phyloP scores from a whole-genome alignment of 2,329 filamentous ascomycete genomes.

The Onygenales sp. region DNA sequence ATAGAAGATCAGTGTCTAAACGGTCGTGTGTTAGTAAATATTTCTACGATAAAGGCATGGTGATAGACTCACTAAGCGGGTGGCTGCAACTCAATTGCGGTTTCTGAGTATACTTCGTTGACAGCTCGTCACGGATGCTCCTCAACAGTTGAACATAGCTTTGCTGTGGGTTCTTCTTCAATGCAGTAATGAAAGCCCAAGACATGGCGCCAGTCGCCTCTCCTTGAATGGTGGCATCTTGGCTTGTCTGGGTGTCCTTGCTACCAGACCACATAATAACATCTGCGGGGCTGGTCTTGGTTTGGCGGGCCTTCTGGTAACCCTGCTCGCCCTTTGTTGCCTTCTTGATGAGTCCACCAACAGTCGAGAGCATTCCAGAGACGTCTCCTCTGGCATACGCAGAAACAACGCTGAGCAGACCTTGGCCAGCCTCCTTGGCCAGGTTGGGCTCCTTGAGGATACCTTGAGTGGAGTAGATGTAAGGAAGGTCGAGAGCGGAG shows the following conservation, averaged over 20 bases:
- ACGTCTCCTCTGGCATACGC: constrained; percentile 79
- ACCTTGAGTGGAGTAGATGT: constrained; percentile 58
- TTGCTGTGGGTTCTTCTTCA: constrained; percentile 90
- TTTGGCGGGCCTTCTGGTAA: constrained; percentile 70
- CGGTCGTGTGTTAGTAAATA: constrained; percentile 11
- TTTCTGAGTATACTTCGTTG: constrained; percentile 84
- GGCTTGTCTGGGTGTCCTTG: constrained; percentile 91
- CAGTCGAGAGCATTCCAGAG: constrained; percentile 65
- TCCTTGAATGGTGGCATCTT: constrained; percentile 78
- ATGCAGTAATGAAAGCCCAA: constrained; percentile 84
- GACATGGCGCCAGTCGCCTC: constrained; percentile 97
- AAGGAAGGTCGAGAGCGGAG: constrained; percentile 56
- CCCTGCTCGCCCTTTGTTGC: constrained; percentile 70
- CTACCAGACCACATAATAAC: constrained; percentile 97
- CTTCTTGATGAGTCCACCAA: constrained; percentile 82
- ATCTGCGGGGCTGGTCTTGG: constrained; percentile 88
- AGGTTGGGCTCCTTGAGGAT: constrained; percentile 61
- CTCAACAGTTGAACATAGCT: constrained; percentile 94
- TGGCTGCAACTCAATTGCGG: constrained; percentile 95
- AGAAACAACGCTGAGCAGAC: constrained; percentile 56
- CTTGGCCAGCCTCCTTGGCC: constrained; percentile 58
- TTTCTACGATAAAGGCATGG: constrained; percentile 11
- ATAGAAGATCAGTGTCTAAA: constrained; percentile 55
- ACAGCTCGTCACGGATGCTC: constrained; percentile 82
- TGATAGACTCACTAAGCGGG: constrained; percentile 65